Conservation (phyloP, 495 filamentous ascomycete species). For the Podospora pseudocomata region DNA sequence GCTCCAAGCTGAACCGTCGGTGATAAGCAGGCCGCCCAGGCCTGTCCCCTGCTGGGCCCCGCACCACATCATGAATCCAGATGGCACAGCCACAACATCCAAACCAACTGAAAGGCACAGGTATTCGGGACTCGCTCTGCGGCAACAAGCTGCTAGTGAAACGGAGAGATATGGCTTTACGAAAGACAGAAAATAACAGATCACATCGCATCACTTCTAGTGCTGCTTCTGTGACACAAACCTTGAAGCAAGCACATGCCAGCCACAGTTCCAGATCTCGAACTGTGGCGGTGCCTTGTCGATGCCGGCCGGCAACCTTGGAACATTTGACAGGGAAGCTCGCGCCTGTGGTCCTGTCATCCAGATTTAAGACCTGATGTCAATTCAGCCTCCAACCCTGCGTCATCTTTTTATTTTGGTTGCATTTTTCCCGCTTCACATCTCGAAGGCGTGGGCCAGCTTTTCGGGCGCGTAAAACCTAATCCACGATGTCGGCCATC, state of each 20-base stretch:
- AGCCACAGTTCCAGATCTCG: not conserved
- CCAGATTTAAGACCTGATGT: not conserved
- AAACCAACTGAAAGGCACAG: conserved; percentile 18
- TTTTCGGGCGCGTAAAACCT: not conserved
- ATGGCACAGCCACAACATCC: conserved; percentile 24
- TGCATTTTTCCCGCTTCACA: not conserved
- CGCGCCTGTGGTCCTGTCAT: not conserved
- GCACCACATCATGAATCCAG: conserved; percentile 12
- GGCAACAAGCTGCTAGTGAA: not conserved
- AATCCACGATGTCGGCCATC: conserved; percentile 66
- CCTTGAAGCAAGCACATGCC: not conserved
- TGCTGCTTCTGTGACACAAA: not conserved
- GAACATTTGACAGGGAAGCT: not conserved
- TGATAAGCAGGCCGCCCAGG: conserved; percentile 17
- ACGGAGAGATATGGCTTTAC: not conserved
- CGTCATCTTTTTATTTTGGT: not conserved
- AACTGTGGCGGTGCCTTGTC: conserved; percentile 13
- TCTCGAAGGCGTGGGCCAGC: not conserved
- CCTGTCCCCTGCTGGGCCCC: conserved; percentile 18
- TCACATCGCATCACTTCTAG: no score
- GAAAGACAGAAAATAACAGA: not conserved
- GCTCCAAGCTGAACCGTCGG: conserved; percentile 20
- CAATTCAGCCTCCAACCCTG: not conserved
- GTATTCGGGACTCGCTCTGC: not conserved
- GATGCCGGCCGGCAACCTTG: not conserved